Evolutionary conservation across 2,329 filamentous ascomycete species (phyloP).

Genomic region (Colletotrichum camelliae): DNA sequence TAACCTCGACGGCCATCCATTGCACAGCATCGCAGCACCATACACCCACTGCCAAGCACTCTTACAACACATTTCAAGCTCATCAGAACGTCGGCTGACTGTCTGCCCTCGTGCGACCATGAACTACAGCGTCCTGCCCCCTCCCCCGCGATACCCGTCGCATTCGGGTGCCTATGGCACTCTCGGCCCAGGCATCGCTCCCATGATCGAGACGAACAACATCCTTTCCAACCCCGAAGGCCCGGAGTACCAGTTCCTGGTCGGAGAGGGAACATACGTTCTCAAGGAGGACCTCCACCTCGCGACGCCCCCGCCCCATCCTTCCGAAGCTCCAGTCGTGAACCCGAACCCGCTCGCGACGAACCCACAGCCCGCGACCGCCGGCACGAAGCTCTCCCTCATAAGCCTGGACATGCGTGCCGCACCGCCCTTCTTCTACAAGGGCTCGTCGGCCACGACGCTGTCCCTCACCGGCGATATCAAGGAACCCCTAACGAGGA

Average conservation of each 20-base stretch:
- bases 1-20: neutral
- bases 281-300: slow-evolving; percentile 91
- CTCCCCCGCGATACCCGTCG: slow-evolving; percentile 82
- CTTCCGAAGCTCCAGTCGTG: slow-evolving; percentile 84
- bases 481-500: slow-evolving; percentile 66
- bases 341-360: slow-evolving; percentile 94
- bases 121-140: slow-evolving; percentile 75
- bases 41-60: neutral
- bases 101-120: neutral
- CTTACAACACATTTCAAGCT: neutral
- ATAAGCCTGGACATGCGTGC: slow-evolving; percentile 71
- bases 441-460: slow-evolving; percentile 56
- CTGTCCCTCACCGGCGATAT: slow-evolving; percentile 57
- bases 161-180: slow-evolving; percentile 76
- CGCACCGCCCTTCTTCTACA: slow-evolving; percentile 59
- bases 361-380: slow-evolving; percentile 79
- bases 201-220: slow-evolving; percentile 94
- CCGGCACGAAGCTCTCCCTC: slow-evolving; percentile 84
- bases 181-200: slow-evolving; percentile 69
- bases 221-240: slow-evolving; percentile 80
- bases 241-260: slow-evolving; percentile 86
- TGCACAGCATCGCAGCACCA: neutral
- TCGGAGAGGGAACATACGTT: slow-evolving; percentile 95
- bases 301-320: slow-evolving; percentile 93
- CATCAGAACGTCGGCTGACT: neutral